Evolutionary conservation across 2,329 filamentous ascomycete species (phyloP), one percentile per base, ranked within the genome.

Genomic region (Trichoderma sp.): DNA sequence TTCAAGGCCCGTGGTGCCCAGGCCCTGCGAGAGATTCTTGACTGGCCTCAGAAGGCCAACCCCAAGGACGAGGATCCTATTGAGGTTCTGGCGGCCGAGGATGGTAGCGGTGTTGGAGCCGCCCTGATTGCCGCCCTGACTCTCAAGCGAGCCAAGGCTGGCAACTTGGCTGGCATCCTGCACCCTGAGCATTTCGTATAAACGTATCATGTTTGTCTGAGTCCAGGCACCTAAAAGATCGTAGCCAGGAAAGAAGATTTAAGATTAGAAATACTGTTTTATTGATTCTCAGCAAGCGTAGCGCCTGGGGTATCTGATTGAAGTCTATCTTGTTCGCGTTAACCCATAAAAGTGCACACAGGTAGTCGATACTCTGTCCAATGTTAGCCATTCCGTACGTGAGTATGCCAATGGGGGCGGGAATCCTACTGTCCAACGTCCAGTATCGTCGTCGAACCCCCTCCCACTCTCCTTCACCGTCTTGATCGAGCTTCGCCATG

Each of bases 31-130:
- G 95, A 99, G 84, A 97, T 99, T 72, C 88, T 99, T 42, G 94
- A 97, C 83, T 98, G 94, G 94, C 88, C 91, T 3, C 88, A 77
- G 57, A 92, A 92, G 81, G 85, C 84, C 69, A 82, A 80, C 73
- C 78, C 84, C 59, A 90, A 89, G 79, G 90, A 92, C 75, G 90
- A 93, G 78, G 93, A 98, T 75, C 94, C 93, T 8, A 86, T 99
- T 65, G 90, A 94, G 82, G 89, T 98, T 72, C 80, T 94, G 72
- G 90, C 93, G 56, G 94, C 95, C 70, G 95, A 99, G 82, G 95
- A 99, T 78, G 95, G 95, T 71, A 94, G 91, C 72, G 95, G 94
- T 86, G 95, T 98, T n/a, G 94, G 94, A 72, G 95, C 94, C 53
- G 95, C 95, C 5, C 82, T 99, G 70, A 98, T 99, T 83, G 95